phyloP scores from a whole-genome alignment of 768 basidiomycete genomes.

The Leccinellum luteum region DNA sequence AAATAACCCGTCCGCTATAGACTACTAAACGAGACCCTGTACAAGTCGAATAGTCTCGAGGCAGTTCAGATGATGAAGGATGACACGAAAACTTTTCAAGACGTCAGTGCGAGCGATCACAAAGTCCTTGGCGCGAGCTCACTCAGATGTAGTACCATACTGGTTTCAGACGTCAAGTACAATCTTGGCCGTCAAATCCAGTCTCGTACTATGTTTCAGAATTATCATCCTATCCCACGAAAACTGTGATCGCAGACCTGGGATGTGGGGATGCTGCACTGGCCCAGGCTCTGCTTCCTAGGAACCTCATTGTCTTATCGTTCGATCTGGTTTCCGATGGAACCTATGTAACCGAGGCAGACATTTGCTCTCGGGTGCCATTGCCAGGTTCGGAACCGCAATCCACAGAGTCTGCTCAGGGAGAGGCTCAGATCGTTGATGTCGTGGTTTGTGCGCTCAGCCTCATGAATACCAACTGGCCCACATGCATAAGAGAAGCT shows the following conservation, averaged over 20 bases:
- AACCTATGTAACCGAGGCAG: constrained; percentile 82
- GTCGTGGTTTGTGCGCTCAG: constrained; percentile 92
- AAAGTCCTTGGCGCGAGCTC: constrained; percentile 7
- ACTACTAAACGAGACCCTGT: constrained; percentile 89
- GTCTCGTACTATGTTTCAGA: constrained; percentile 73
- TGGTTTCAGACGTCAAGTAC: constrained; percentile 89
- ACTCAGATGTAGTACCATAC: constrained; percentile 72
- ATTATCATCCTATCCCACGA: constrained; percentile 61
- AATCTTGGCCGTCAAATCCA: constrained; percentile 93
- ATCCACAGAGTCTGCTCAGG: constrained; percentile 39
- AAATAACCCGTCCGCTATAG: constrained; percentile 40
- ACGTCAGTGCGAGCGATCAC: constrained; percentile 47
- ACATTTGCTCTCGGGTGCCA: constrained; percentile 78
- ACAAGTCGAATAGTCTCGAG: constrained; percentile 77
- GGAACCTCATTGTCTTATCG: constrained; percentile 68
- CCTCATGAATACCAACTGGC: constrained; percentile 97
- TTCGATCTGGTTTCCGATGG: constrained; percentile 79
- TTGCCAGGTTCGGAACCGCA: constrained; percentile 73
- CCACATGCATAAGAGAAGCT: constrained; percentile 83
- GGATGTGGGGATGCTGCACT: constrained; percentile 95
- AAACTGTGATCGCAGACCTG: constrained; percentile 83
- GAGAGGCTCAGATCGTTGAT: constrained; percentile 79
- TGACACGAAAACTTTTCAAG: constrained; percentile 77
- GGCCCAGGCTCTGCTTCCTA: constrained; percentile 67
- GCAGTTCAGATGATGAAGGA: constrained; percentile 81